Evolutionary conservation across 1,284 basidiomycete genomes (phyloP).

Genomic region (Ganoderma lingzhi): DNA sequence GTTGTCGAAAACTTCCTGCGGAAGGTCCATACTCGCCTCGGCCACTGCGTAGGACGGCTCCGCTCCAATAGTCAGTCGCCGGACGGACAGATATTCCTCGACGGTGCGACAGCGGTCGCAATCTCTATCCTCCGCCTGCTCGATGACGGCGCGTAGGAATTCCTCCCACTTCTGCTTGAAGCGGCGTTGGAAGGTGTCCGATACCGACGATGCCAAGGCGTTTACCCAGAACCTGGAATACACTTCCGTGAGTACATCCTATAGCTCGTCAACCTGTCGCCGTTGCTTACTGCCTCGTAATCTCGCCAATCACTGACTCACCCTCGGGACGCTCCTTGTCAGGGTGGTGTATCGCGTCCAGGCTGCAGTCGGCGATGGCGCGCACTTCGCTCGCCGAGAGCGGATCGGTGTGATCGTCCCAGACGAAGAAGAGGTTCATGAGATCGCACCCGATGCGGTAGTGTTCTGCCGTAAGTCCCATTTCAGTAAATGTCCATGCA

Average conservation of each 20-base stretch:
- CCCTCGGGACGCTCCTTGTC: conserved; percentile 22
- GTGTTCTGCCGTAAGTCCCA: conserved; percentile 20
- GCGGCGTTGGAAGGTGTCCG: conserved; percentile 26
- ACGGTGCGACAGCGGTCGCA: conserved; percentile 37
- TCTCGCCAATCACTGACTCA: conserved; percentile 34
- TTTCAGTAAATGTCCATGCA: neutral
- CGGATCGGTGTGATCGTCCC: conserved; percentile 39
- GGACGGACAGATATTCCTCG: conserved; percentile 43
- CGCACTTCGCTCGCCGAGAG: conserved; percentile 19
- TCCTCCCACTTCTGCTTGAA: conserved; percentile 32
- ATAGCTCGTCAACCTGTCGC: neutral
- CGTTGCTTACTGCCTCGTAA: conserved; percentile 35
- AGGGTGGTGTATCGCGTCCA: conserved; percentile 37
- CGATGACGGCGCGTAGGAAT: conserved; percentile 44
- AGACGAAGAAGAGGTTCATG: conserved; percentile 37
- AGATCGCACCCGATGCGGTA: conserved; percentile 34
- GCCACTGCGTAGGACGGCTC: conserved; percentile 45
- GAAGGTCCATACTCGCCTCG: conserved; percentile 44
- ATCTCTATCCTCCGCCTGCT: conserved; percentile 42
- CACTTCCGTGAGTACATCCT: neutral
- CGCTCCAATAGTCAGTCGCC: conserved; percentile 44
- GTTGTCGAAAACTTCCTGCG: conserved; percentile 45
- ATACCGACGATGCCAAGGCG: conserved; percentile 28
- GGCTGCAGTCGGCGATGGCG: conserved; percentile 29
- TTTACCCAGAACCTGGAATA: conserved; percentile 37